Base-by-base conservation (phyloP, 306 rosid species). In the Prinsepia uniflora region DNA sequence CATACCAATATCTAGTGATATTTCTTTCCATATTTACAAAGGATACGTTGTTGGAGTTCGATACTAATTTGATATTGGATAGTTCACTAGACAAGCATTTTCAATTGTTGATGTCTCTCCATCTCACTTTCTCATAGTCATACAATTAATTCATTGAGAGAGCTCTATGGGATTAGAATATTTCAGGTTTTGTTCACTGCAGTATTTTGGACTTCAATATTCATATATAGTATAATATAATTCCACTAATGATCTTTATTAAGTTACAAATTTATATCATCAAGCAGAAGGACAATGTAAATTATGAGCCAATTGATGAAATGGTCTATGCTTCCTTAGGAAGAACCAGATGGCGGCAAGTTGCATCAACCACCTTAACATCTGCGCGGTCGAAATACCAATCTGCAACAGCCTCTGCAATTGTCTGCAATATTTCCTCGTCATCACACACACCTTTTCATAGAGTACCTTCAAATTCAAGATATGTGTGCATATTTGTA, bases 301-400 rank as follows among this genome's bases (percentile, higher is more conserved):
- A n/a, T 24, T 24, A 24, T 41, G 61, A 61, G 20, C 70, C 44
- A 68, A 75, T 12, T 34, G 67, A 67, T 64, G 68, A 36, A 82
- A 19, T 30, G 2, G 19, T 50, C 14, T 34, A 19, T 15, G 68
- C 18, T 86, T 71, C 70, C 58, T 74, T 45, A 74, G 85, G 18
- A 24, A n/a, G 22, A 84, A 82, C 74, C 70, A 94, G 88, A 84
- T 87, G 76, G 82, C 86, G 94, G 74, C 97, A 90, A 10, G 84
- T 83, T 18, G 81, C 73, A 64, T 94, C 97, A 9, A 94, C 68
- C 49, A 47, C 81, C 90, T 86, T 94, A 47, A 82, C 85, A 18
- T 79, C 76, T 52, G 85, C 85, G 74, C 96, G 79, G 56, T 94
- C 91, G 15, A 89, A 94, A 78, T 83, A 94, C 99, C 99, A 94